Conservation (phyloP, 2,329 filamentous ascomycete genomes). For the Shiraia bambusicola region DNA sequence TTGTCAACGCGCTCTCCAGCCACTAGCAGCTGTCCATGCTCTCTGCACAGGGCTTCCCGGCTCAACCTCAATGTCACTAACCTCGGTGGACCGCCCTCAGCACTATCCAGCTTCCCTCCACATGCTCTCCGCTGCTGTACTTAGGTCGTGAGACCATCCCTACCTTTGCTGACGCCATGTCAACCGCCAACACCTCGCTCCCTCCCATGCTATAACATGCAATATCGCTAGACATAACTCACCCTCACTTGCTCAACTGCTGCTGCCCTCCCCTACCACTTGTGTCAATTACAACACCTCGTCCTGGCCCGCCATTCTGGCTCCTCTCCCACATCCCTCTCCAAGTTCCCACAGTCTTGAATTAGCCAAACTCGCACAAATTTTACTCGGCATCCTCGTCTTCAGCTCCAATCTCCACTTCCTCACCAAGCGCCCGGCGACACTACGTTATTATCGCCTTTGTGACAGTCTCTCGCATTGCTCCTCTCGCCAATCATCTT, state of each 20-base stretch:
- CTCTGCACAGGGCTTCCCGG: conserved; percentile 33
- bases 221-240: conserved; percentile 26
- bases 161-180: conserved; percentile 30
- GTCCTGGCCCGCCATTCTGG: conserved; percentile 4
- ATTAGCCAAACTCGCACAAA: no score
- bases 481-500: conserved; percentile 27
- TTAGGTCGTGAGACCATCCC: conserved; percentile 39
- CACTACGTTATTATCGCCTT: conserved; percentile 15
- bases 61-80: conserved; percentile 25
- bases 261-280: background rate
- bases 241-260: conserved; percentile 8
- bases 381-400: no score
- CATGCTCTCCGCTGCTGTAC: conserved; percentile 38
- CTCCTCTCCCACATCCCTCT: conserved; percentile 1
- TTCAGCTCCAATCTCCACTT: conserved; percentile 13
- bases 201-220: conserved; percentile 27
- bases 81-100: conserved; percentile 33
- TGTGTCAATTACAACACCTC: conserved; percentile 6
- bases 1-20: conserved; percentile 24
- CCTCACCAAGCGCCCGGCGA: conserved; percentile 24
- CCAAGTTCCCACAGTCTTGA: background rate
- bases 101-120: conserved; percentile 41
- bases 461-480: conserved; percentile 28
- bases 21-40: conserved; percentile 26
- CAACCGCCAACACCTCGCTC: conserved; percentile 28